Evolutionary conservation across 164 flowering plant genomes (phyloP), one percentile per base, ranked within the genome.

Genomic region (Sextonia rubra): DNA sequence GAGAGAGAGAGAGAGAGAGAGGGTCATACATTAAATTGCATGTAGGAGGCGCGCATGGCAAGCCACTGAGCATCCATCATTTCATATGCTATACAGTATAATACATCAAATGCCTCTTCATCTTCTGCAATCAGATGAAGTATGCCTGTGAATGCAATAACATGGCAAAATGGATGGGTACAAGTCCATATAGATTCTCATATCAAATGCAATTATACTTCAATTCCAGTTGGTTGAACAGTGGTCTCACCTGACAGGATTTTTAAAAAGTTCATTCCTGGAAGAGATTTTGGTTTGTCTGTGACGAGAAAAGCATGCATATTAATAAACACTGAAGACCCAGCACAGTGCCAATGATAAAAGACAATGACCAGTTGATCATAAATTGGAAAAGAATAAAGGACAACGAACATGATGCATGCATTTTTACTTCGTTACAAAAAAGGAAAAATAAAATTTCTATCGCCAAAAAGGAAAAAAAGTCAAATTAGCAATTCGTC

Each of bases 41-140:
- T 95, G 74, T 95, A 95, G 17, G 99, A 95, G 79, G 99, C 99
- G 58, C 79, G 89, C 90, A 86, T 90, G 0, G 98, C 99, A 44
- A 95, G 98, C 99, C 99, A 95, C 73, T 90, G 99, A 8, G 97
- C 97, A 73, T 95, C 99, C 97, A 95, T 87, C 87, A 95, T 75
- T 78, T 89, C 90, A 75, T 87, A 95, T 64, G 99, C 93, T 74
- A 90, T 82, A 75, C 99, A 95, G 74, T 88, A 91, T 63, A 91
- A 74, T 22, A 86, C 85, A 76, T 93, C 97, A 63, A 96, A 96
- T 20, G 98, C 98, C 60, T 85, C 82, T 82, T 90, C 97, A 82
- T 95, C 89, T 80, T 89, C 99, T 94, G 97, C 90, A 84, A 76
- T 48, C 22, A 76, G 32, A 24, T n/a, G 60, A 24, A 47, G 69